Percentiles rank a stretch among this genome's conserved stretches.
phyloP scores from a whole-genome alignment of 169 alveolate genomes.

The Fabrea salina region DNA sequence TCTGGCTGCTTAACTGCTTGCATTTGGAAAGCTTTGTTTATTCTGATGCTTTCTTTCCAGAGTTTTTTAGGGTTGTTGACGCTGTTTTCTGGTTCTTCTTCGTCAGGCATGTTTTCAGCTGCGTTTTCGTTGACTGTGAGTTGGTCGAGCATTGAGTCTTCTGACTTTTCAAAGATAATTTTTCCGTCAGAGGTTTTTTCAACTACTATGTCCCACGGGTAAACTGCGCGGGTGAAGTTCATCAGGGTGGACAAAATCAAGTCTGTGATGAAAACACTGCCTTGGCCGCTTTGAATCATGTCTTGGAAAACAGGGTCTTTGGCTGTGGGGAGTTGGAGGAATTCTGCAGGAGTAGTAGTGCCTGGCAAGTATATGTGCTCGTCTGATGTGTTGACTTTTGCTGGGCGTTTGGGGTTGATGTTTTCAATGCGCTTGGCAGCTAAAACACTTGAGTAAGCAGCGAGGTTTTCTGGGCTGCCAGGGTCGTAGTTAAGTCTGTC shows the following conservation, averaged over 20 bases:
- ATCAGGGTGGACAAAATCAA: neutral
- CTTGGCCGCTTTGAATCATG: neutral
- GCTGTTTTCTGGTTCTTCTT: constrained; percentile 28
- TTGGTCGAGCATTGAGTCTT: constrained; percentile 3
- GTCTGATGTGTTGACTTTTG: neutral
- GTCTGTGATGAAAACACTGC: constrained; percentile 16
- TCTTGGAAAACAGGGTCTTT: neutral
- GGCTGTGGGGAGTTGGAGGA: neutral
- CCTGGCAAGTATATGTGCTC: neutral
- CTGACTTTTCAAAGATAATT: constrained; percentile 5
- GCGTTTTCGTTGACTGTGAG: constrained; percentile 11
- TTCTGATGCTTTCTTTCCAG: neutral
- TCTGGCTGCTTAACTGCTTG: neutral
- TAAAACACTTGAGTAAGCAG: neutral
- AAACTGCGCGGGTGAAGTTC: constrained; percentile 13
- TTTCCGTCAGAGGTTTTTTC: neutral
- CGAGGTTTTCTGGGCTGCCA: neutral
- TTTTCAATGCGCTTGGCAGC: neutral
- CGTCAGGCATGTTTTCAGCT: constrained; percentile 11
- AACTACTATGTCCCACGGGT: constrained; percentile 26
- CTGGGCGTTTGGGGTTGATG: neutral
- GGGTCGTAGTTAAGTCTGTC: constrained; percentile 17
- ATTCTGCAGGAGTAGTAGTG: neutral
- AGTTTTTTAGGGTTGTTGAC: neutral
- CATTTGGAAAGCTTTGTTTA: constrained; percentile 14